Conservation (phyloP, 208 protist genomes). For the Crithidia brevicula region DNA sequence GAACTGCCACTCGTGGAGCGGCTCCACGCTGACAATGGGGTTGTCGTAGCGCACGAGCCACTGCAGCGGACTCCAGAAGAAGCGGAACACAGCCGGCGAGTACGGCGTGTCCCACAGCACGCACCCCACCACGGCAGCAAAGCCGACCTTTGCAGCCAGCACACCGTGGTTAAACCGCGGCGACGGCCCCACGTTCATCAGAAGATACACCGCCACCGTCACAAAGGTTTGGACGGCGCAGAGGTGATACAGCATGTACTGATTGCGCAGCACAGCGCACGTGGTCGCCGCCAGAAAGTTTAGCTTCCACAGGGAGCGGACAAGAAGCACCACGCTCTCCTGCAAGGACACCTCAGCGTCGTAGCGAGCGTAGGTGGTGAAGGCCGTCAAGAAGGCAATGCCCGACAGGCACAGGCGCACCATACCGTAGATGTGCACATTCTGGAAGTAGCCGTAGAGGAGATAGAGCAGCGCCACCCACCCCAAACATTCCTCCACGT, state of each 20-base stretch:
- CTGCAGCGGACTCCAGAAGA: conserved; percentile 46
- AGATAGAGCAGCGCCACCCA: conserved; percentile 92
- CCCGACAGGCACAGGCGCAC: conserved; percentile 90
- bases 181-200: conserved; percentile 31
- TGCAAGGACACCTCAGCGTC: conserved; percentile 35
- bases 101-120: conserved; percentile 55
- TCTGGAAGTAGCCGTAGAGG: conserved; percentile 91
- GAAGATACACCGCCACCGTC: conserved; percentile 67
- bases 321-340: conserved; percentile 62
- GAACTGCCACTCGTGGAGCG: conserved; percentile 84
- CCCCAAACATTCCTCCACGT: conserved; percentile 93
- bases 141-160: conserved; percentile 44
- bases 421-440: conserved; percentile 67
- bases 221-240: conserved; percentile 89
- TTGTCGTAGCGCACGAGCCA: conserved; percentile 60
- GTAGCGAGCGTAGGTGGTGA: conserved; percentile 92
- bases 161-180: conserved; percentile 31
- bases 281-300: conserved; percentile 79
- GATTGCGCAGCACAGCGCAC: conserved; percentile 60
- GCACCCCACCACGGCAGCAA: conserved; percentile 33
- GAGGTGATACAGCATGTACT: conserved; percentile 95
- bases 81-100: conserved; percentile 39
- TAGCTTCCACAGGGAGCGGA: conserved; percentile 77
- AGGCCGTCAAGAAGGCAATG: conserved; percentile 94
- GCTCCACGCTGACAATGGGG: conserved; percentile 26